Evolutionary conservation across 2,329 filamentous ascomycete species (phyloP).

Genomic region (Neonectria coccinea): DNA sequence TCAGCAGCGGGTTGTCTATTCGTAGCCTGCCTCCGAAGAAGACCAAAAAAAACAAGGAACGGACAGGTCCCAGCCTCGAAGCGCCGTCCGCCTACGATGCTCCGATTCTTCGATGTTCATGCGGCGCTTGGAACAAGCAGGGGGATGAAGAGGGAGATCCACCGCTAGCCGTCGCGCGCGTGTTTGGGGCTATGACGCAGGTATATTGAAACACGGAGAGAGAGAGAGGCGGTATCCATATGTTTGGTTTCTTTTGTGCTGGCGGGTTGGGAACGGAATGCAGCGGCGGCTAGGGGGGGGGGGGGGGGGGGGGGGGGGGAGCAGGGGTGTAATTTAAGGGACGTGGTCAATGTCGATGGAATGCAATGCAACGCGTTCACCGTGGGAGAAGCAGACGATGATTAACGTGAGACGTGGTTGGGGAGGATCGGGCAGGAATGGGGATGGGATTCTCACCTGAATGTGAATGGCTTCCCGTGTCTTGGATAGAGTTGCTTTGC

Average conservation of each 20-base stretch:
- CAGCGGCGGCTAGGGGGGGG: background rate
- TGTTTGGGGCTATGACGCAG: constrained; percentile 36
- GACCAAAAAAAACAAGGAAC: background rate
- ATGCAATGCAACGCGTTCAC: constrained; percentile 11
- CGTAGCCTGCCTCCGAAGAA: too few relatives aligned
- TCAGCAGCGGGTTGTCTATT: background rate
- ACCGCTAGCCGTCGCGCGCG: constrained; percentile 36
- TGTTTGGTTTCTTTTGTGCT: background rate
- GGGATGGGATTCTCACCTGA: background rate
- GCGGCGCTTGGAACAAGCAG: constrained; percentile 12
- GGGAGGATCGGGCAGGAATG: constrained; percentile 10
- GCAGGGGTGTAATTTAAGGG: constrained; percentile 21
- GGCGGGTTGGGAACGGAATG: background rate
- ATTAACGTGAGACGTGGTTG: constrained; percentile 18
- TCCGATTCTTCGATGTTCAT: constrained; percentile 7
- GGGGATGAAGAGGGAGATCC: background rate
- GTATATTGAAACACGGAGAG: constrained; percentile 30
- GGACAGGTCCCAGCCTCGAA: background rate
- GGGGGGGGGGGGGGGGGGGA: background rate
- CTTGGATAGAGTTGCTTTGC: background rate
- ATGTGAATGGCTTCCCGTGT: background rate
- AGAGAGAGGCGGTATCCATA: constrained; percentile 4
- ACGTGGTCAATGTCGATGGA: constrained; percentile 20
- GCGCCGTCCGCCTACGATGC: background rate
- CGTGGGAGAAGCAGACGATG: background rate